Evolutionary conservation across 192 early-diverging fungal species (phyloP).

Genomic region (Coemansia pectinata): DNA sequence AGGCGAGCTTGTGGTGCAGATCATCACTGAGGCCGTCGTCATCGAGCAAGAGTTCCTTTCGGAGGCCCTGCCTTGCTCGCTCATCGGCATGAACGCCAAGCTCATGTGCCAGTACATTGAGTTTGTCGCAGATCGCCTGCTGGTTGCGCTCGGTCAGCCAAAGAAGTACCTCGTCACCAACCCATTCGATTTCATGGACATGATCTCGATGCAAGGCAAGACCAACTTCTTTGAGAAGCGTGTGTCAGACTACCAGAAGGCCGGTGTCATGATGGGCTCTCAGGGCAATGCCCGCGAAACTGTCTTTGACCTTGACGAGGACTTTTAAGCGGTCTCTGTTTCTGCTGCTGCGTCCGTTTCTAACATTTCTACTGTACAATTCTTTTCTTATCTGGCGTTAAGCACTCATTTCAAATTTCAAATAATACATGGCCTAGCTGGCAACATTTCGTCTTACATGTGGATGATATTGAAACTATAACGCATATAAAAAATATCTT

Average conservation of each 20-base stretch:
- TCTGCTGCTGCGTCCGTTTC: neutral
- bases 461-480: neutral
- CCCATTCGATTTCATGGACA: constrained; percentile 99
- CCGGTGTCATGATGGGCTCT: constrained; percentile 74
- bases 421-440: neutral
- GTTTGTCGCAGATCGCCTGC: constrained; percentile 95
- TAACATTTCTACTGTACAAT: constrained; percentile 9
- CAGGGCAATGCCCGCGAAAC: constrained; percentile 64
- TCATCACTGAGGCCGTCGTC: constrained; percentile 84
- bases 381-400: no score
- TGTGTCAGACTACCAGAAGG: constrained; percentile 95
- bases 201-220: constrained; percentile 98
- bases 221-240: constrained; percentile 99
- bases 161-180: constrained; percentile 88
- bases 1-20: constrained; percentile 62
- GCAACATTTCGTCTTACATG: neutral
- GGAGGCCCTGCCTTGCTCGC: constrained; percentile 84
- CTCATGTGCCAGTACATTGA: constrained; percentile 98
- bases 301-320: constrained; percentile 77
- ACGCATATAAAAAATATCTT: neutral
- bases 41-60: constrained; percentile 97
- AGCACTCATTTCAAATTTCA: neutral
- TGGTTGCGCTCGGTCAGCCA: constrained; percentile 82
- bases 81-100: constrained; percentile 96
- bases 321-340: constrained; percentile 59